phyloP scores from a whole-genome alignment of 139 green algal genomes.

The Trebouxia sp. region DNA sequence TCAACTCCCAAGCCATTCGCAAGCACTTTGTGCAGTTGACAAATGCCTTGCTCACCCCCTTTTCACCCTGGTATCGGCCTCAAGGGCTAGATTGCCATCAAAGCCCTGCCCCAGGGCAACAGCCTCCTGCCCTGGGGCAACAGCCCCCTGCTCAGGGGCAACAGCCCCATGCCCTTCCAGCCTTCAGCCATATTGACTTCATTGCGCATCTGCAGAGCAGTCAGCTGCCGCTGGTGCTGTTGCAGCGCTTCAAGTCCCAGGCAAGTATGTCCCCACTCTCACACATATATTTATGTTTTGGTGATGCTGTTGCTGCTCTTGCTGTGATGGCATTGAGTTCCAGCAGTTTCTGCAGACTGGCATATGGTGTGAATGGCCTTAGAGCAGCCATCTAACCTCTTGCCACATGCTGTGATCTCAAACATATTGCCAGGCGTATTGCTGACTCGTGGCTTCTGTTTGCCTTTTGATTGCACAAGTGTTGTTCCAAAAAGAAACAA shows the following conservation, averaged over 20 bases:
- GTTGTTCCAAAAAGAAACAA: no score
- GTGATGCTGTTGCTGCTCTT: not conserved
- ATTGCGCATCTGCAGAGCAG: conserved; percentile 37
- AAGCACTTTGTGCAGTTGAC: conserved; percentile 85
- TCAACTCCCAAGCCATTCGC: conserved; percentile 72
- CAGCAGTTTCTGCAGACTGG: no score
- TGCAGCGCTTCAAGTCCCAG: conserved; percentile 38
- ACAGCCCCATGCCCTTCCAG: conserved; percentile 41
- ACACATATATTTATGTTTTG: not conserved
- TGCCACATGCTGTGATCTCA: not conserved
- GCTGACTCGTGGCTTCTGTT: not conserved
- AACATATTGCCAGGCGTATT: not conserved
- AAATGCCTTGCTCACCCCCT: conserved; percentile 72
- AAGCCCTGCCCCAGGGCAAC: not conserved
- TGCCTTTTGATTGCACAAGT: no score
- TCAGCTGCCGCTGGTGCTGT: conserved; percentile 27
- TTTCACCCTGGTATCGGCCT: conserved; percentile 69
- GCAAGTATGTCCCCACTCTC: not conserved
- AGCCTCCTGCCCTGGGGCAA: no score
- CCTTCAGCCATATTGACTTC: conserved; percentile 51
- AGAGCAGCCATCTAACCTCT: not conserved
- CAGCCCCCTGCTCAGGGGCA: not conserved
- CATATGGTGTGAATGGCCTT: not conserved
- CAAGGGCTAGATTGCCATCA: conserved; percentile 39
- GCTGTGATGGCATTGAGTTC: no score